Base-by-base conservation (phyloP, 1,284 basidiomycete species). In the Ustilago xerochloae region DNA sequence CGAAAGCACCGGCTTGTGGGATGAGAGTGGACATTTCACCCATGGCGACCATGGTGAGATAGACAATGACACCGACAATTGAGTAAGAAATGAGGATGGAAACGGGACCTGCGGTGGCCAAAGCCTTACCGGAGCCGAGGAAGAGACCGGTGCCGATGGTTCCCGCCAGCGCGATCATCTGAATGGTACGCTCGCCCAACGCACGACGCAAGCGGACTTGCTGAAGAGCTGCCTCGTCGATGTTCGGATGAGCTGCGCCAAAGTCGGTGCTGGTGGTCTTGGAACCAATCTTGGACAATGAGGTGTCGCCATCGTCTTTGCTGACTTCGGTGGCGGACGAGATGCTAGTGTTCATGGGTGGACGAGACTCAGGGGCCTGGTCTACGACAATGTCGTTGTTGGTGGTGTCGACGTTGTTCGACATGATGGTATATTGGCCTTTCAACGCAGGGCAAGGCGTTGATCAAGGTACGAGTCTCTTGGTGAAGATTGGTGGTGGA, bases 141-240 rank as follows among this genome's bases (percentile, higher is more conserved):
- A 81, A 84, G 15, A 85, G 72, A 83, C 87, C 87, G 24, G 87
- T 87, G 35, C 87, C 87, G 69, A 88, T 88, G 24, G 85, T 85
- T n/a, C 87, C 87, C 20, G 87, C 87, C 30, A 88, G 84, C 1
- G 87, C 87, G 52, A 88, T 87, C 86, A 87, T 78, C 60, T 82
- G 79, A 39, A 82, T 77, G 48, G 78, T 79, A 12, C 81, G 74
- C 56, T 65, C 68, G 5, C 67, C 38, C 26, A 82, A 59, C 6
- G 60, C 71, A 16, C 81, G 71, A 36, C 79, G 80, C 41, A 81
- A 53, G 13, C 68, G 63, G 3, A 71, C 45, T 32, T 71, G 51
- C 15, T 63, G 67, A 10, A 70, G 60, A n/a, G 48, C 62, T 4
- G 35, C 62, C 41, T 70, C 62, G 28, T 29, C 48, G 41, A 68